Evolutionary conservation across 2,329 filamentous ascomycete genomes (phyloP).

Genomic region (Tolypocladium amazonense): DNA sequence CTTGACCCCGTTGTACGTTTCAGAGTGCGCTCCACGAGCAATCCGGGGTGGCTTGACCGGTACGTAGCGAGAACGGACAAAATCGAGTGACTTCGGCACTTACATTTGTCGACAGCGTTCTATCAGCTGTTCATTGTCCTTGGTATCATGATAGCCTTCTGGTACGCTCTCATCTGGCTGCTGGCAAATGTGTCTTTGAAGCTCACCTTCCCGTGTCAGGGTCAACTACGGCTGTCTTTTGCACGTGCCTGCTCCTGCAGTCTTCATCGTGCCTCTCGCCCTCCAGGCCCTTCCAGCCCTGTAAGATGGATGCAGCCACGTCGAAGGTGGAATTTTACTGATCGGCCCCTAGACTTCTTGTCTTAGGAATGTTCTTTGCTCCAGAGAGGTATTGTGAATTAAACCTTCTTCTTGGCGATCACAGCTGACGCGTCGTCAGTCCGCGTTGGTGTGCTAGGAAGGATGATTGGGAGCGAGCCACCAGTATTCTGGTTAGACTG

Average conservation of each 20-base stretch:
- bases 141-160: conserved; percentile 31
- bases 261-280: conserved; percentile 51
- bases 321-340: neutral
- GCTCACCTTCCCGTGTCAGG: conserved; percentile 27
- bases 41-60: conserved; percentile 39
- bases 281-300: conserved; percentile 56
- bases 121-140: conserved; percentile 40
- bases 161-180: conserved; percentile 12
- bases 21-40: conserved; percentile 38
- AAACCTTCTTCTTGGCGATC: neutral
- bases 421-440: conserved; percentile 20
- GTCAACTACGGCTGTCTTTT: conserved; percentile 42
- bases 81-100: neutral
- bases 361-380: conserved; percentile 50
- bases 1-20: conserved; percentile 32
- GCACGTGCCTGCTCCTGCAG: conserved; percentile 33
- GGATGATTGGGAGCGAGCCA: conserved; percentile 57
- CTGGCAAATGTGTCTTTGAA: neutral
- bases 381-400: conserved; percentile 26
- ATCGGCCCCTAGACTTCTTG: conserved; percentile 28
- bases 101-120: conserved; percentile 19
- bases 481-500: conserved; percentile 41
- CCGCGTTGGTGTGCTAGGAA: conserved; percentile 58
- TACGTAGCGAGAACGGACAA: conserved; percentile 9
- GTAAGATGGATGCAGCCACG: conserved; percentile 11